These are phyloP conservation scores for Fusarium sterilihyphosum DNA, from an alignment of 2,329 filamentous ascomycete genomes.

Conservation along the genomic window DNA sequence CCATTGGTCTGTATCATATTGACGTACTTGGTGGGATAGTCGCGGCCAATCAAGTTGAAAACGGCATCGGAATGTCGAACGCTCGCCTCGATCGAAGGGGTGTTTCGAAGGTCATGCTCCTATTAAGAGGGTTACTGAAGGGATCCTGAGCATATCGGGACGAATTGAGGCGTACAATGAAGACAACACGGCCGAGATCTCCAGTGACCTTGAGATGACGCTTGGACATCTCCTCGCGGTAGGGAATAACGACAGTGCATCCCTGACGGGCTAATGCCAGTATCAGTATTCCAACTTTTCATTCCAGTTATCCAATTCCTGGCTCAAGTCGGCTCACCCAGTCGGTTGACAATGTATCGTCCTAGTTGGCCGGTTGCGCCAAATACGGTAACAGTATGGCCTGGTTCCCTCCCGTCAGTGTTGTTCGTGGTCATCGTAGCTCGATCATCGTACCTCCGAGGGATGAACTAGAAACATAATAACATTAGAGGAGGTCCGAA, in stretches of 20 bases:
- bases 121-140: conserved; percentile 49
- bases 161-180: conserved; percentile 69
- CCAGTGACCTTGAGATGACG: conserved; percentile 96
- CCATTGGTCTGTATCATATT: background rate
- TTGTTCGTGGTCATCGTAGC: conserved; percentile 16
- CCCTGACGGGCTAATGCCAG: conserved; percentile 78
- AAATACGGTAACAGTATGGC: conserved; percentile 97
- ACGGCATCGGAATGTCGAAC: conserved; percentile 97
- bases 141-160: background rate
- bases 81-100: conserved; percentile 93
- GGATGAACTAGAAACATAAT: conserved; percentile 71
- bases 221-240: conserved; percentile 97
- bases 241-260: conserved; percentile 93
- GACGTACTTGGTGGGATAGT: conserved; percentile 91
- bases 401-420: conserved; percentile 58
- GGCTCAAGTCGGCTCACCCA: conserved; percentile 64
- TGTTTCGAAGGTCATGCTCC: conserved; percentile 97
- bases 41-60: conserved; percentile 93
- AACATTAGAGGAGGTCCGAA: conserved; percentile 41
- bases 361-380: conserved; percentile 96
- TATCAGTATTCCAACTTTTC: conserved; percentile 32
- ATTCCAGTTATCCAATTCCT: background rate
- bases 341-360: conserved; percentile 95
- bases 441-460: conserved; percentile 75
- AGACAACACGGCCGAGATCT: conserved; percentile 88